These are phyloP conservation scores for Pyrenopolyporus hunteri DNA, from an alignment of 495 filamentous ascomycete genomes.

Conservation along the genomic window DNA sequence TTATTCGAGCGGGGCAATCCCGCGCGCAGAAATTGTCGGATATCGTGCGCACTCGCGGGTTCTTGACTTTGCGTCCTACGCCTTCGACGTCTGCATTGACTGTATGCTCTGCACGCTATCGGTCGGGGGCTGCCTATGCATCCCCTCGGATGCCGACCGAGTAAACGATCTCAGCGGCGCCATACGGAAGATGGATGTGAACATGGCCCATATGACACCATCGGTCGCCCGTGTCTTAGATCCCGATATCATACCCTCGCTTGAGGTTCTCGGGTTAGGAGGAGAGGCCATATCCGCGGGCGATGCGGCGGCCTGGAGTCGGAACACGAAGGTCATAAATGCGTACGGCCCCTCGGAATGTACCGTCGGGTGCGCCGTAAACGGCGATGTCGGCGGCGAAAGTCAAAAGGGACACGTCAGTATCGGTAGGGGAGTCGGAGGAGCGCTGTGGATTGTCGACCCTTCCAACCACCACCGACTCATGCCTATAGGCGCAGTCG, in stretches of 20 bases:
- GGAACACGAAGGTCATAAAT: conserved; percentile 53
- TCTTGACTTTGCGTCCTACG: conserved; percentile 58
- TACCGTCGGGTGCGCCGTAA: conserved; percentile 56
- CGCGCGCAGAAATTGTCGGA: conserved; percentile 47
- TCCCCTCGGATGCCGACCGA: conserved; percentile 60
- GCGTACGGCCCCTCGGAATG: conserved; percentile 66
- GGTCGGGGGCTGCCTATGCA: conserved; percentile 67
- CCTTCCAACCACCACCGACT: conserved; percentile 57
- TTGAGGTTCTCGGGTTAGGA: conserved; percentile 49
- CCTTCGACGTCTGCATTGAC: conserved; percentile 59
- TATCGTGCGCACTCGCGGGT: conserved; percentile 48
- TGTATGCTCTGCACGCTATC: conserved; percentile 58
- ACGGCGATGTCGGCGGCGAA: conserved; percentile 41
- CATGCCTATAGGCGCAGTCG: conserved; percentile 62
- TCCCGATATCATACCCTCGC: conserved; percentile 43
- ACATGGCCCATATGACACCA: conserved; percentile 58
- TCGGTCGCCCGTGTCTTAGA: conserved; percentile 60
- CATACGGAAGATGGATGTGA: conserved; percentile 45
- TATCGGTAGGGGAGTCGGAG: conserved; percentile 54
- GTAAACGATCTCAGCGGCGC: conserved; percentile 51
- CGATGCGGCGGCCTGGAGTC: conserved; percentile 48
- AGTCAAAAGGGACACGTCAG: conserved; percentile 42
- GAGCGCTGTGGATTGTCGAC: conserved; percentile 63
- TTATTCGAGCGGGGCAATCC: conserved; percentile 50
- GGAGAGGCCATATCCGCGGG: conserved; percentile 50